Conservation (phyloP, 805 yeast species). For the Schizosaccharomyces osmophilus region DNA sequence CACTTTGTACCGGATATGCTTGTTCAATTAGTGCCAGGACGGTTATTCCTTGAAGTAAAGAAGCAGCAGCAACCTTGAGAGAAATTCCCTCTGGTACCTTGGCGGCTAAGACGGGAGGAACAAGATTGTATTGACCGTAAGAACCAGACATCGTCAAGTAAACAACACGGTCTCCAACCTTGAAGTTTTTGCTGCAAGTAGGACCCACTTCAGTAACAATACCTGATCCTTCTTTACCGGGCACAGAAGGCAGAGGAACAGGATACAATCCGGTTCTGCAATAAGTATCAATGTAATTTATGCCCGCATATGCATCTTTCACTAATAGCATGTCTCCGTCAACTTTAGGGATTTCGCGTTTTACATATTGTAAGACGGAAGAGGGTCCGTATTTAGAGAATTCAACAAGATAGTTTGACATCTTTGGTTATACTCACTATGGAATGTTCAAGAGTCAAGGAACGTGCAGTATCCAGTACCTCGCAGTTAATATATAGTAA, state of each 20-base stretch:
- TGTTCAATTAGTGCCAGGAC: slow-evolving; percentile 47
- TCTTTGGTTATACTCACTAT: neutral
- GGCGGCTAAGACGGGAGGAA: slow-evolving; percentile 14
- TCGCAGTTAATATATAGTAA: too few relatives aligned
- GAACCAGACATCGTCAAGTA: slow-evolving; percentile 24
- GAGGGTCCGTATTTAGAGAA: neutral
- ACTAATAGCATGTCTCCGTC: slow-evolving; percentile 34
- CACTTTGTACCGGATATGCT: slow-evolving; percentile 39
- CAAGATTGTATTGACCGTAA: slow-evolving; percentile 42
- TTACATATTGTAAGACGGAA: slow-evolving; percentile 12
- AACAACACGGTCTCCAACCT: slow-evolving; percentile 50
- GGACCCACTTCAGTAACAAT: slow-evolving; percentile 39
- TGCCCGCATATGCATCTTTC: slow-evolving; percentile 53
- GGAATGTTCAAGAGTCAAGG: neutral
- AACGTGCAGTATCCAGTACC: too few relatives aligned
- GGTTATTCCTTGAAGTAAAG: slow-evolving; percentile 51
- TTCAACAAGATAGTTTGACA: neutral
- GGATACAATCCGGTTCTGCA: slow-evolving; percentile 14
- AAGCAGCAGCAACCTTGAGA: slow-evolving; percentile 33
- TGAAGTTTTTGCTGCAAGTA: slow-evolving; percentile 23
- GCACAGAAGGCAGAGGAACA: slow-evolving; percentile 27
- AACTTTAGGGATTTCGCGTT: slow-evolving; percentile 34
- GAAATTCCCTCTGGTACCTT: slow-evolving; percentile 26
- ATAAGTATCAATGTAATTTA: slow-evolving; percentile 34
- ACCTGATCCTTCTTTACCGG: slow-evolving; percentile 44